Evolutionary conservation across 805 yeast genomes (phyloP), one percentile per base, ranked within the genome.

Genomic region (Blastobotrys muscicola): DNA sequence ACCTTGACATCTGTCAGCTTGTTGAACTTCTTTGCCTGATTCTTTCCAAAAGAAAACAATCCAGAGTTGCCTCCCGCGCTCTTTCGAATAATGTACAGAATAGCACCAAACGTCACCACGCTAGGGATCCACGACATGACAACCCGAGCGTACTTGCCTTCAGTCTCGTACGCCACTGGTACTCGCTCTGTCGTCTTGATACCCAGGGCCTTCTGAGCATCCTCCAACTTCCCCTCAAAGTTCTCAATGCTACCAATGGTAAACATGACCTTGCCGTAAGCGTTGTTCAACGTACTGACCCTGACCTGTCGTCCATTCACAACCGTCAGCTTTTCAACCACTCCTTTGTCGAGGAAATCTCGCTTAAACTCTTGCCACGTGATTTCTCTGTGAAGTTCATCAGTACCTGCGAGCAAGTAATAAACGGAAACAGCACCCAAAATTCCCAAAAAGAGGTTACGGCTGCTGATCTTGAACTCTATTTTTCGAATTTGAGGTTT

Each of bases 201-300:
- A 11, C 77, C 74, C 50, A 82, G 69, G 40, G 71, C 71, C 52
- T 82, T 82, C 64, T 87, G 95, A 9, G 81, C 72, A 36, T 70
- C 71, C 46, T 76, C 81, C 70, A 89, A 69, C 54, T 85, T 87
- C 43, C 84, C 85, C 64, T 89, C 97, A 56, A 89, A 85, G 15
- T 76, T 70, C 50, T 84, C 89, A 5, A 86, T 79, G 0, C 95
- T 84, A 3, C 97, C 96, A 55, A 89, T 85, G 10, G 94, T 82
- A 67, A 89, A 89, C 2, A 73, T 71, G 7, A 81, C 82, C 8
- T 72, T 65, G 31, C 49, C 51, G 34, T 50, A 46, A 49, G 67
- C 73, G 20, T 49, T 48, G 42, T 53, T 54, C 29, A 55, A 48
- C 51, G 79, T 78, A 3, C 84, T 89, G 54, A 78, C 82, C 26